These are phyloP conservation scores for Phytophthora pluvialis DNA, from an alignment of 352 stramenopile genomes.

Conservation along the genomic window DNA sequence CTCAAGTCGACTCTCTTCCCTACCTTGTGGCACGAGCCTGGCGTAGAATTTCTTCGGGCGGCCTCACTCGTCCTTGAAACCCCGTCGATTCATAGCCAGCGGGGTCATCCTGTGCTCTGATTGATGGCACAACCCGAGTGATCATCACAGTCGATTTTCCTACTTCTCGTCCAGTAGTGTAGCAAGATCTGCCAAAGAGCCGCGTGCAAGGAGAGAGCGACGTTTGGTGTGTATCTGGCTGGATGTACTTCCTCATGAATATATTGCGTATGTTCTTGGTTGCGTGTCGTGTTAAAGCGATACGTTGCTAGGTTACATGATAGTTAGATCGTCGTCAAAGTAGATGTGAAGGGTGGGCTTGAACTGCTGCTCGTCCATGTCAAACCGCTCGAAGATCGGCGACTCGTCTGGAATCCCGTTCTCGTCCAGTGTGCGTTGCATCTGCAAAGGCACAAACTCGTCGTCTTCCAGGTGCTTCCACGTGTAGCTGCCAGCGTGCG, in stretches of 20 bases:
- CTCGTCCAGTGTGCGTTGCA: conserved; percentile 87
- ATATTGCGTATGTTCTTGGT: too few species aligned
- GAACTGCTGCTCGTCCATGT: conserved; percentile 89
- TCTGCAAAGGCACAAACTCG: conserved; percentile 91
- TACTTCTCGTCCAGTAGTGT: neutral
- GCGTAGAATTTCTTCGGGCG: conserved; percentile 53
- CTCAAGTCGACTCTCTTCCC: neutral
- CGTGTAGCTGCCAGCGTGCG: conserved; percentile 92
- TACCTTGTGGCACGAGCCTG: conserved; percentile 51
- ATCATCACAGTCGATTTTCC: conserved; percentile 16
- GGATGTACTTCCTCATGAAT: neutral
- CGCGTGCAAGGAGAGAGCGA: conserved; percentile 1
- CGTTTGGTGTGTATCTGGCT: conserved; percentile 9
- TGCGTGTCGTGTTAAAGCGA: too few species aligned
- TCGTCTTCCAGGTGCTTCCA: conserved; percentile 90
- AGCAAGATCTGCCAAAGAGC: neutral
- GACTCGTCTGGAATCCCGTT: conserved; percentile 91
- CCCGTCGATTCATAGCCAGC: conserved; percentile 11
- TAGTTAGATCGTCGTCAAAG: conserved; percentile 94
- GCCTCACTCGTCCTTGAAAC: conserved; percentile 14
- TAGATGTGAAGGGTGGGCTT: conserved; percentile 92
- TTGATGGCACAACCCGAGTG: conserved; percentile 23
- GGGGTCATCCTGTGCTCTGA: conserved; percentile 20
- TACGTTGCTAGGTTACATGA: conserved; percentile 52
- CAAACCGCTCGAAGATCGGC: conserved; percentile 77